Evolutionary conservation across 2,329 filamentous ascomycete genomes (phyloP).

Genomic region (Fusarium albosuccineum): DNA sequence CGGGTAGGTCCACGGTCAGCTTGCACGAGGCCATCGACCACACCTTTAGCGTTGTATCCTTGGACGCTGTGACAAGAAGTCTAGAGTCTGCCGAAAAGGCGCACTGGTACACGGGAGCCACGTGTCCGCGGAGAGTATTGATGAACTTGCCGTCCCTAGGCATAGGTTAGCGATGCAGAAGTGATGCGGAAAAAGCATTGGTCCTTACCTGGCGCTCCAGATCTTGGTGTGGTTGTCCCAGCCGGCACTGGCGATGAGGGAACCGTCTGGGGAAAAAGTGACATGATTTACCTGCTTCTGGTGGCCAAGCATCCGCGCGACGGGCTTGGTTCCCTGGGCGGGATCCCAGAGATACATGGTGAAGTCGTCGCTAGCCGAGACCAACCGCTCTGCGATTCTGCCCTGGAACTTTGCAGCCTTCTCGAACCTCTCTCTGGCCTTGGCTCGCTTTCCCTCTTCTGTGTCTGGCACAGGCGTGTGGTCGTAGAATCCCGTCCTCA

Average conservation of each 20-base stretch:
- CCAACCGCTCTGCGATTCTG: slow-evolving; percentile 83
- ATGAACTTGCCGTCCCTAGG: slow-evolving; percentile 79
- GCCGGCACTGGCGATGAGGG: slow-evolving; percentile 85
- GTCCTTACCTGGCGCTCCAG: slow-evolving; percentile 80
- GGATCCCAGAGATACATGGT: slow-evolving; percentile 98
- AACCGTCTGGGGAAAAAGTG: slow-evolving; percentile 90
- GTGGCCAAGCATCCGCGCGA: slow-evolving; percentile 91
- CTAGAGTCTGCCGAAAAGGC: slow-evolving; percentile 93
- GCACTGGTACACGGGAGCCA: slow-evolving; percentile 90
- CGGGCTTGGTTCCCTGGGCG: slow-evolving; percentile 79
- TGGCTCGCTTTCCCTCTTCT: slow-evolving; percentile 77
- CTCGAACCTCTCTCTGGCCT: slow-evolving; percentile 86
- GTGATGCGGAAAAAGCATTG: neutral
- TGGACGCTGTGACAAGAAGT: slow-evolving; percentile 87
- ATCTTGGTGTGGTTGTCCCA: slow-evolving; percentile 97
- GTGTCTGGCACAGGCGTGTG: slow-evolving; percentile 78
- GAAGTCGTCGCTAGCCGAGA: slow-evolving; percentile 94
- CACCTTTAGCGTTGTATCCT: slow-evolving; percentile 94
- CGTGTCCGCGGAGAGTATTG: slow-evolving; percentile 88
- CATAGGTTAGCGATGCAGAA: slow-evolving; percentile 27
- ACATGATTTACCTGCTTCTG: slow-evolving; percentile 98
- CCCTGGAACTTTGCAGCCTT: slow-evolving; percentile 84
- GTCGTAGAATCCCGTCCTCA: slow-evolving; percentile 89
- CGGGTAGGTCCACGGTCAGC: slow-evolving; percentile 82
- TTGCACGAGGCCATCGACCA: slow-evolving; percentile 93